Base-by-base conservation (phyloP, 2,329 filamentous ascomycete species). In the Aspergillus arachidicola region DNA sequence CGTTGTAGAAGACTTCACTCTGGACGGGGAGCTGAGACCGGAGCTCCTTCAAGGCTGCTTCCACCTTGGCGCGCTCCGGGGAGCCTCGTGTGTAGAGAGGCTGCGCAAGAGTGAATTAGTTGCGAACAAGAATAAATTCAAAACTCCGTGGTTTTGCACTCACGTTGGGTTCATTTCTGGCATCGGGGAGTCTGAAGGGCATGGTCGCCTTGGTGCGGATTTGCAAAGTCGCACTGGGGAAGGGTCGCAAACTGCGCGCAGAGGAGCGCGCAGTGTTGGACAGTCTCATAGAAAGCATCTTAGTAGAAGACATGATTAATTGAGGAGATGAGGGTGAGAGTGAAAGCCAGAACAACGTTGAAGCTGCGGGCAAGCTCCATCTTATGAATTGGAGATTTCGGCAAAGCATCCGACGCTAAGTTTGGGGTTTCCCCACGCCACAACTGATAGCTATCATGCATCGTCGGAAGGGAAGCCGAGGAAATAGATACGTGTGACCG, bases 141-240 rank as follows among this genome's bases (percentile, higher is more conserved):
- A 12, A 34, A 6, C 3, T 10, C 6, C 12, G 2, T 3, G 34
- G 23, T 12, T 28, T 36, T 14, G 4, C n/a, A 66, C 73, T 68
- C 45, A 75, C 72, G 59, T 76, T 81, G 54, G 71, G 77, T 75
- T 76, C 74, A 57, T 76, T 76, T 45, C 72, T 67, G 21, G 73
- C 68, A 54, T 68, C 73, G 4, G 74, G 74, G 9, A 76, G 72
- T 45, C 69, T 66, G 60, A 75, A 76, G 21, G 74, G 74, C 2
- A 67, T 61, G 1, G 74, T 76, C 2, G 72, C 67, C 54, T 72
- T 71, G 41, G 62, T 58, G 10, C 73, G 71, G 12, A 45, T 59
- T 38, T 63, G 57, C 62, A 65, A 16, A 69, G 51, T 14, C 28
- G 46, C n/a, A n/a, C 57, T 56, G 2, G 64, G 48, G 32, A 61